Evolutionary conservation across 2,329 filamentous ascomycete genomes (phyloP).

Genomic region (Zymoseptoria crescenta): DNA sequence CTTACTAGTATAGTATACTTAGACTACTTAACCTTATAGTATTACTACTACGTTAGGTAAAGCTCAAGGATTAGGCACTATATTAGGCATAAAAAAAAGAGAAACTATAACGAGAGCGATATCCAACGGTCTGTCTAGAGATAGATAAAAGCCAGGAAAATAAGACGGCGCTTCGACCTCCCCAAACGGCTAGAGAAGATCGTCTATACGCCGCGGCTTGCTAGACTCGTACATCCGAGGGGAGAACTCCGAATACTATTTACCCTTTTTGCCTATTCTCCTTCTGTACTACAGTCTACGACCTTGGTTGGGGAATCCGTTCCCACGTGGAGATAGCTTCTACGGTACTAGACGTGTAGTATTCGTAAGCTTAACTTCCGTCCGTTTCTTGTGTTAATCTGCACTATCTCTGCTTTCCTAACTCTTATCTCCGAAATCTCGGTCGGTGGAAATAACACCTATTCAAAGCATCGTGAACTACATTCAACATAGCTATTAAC

Average conservation of each 20-base stretch:
- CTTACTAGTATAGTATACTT: too few relatives aligned
- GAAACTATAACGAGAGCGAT: too few relatives aligned
- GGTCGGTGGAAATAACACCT: not conserved
- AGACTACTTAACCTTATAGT: too few relatives aligned
- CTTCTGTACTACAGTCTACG: too few relatives aligned
- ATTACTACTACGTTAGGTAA: too few relatives aligned
- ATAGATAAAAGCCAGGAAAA: not conserved
- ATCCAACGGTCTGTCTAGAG: too few relatives aligned
- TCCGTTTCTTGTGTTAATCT: not conserved
- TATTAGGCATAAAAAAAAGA: too few relatives aligned
- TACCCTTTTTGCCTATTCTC: not conserved
- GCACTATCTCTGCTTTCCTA: not conserved
- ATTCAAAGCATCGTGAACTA: not conserved
- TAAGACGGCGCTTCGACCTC: not conserved
- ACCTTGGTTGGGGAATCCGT: too few relatives aligned
- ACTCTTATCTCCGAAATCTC: not conserved
- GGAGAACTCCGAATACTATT: not conserved
- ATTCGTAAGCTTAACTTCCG: not conserved
- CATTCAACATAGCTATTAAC: conserved; percentile 1
- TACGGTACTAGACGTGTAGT: not conserved
- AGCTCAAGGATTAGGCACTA: too few relatives aligned
- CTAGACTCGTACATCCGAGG: not conserved
- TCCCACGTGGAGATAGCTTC: too few relatives aligned
- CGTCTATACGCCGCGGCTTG: not conserved
- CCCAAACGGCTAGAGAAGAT: not conserved